Conservation (phyloP, 2,329 filamentous ascomycete species). For the Chaetoscypha palmicola region DNA sequence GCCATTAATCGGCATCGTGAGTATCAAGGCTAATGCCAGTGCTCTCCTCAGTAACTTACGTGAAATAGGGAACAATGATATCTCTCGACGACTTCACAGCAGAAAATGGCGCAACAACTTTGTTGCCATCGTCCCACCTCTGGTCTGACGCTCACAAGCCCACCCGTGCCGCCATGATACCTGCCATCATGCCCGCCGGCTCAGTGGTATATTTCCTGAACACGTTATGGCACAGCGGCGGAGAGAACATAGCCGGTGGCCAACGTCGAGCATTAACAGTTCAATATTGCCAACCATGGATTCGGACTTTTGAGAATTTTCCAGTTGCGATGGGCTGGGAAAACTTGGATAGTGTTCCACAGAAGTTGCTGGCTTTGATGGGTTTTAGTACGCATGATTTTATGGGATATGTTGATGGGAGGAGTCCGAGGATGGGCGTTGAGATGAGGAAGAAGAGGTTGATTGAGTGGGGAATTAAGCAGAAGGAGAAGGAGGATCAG, state of each 20-base stretch:
- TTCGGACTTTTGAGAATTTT: slow-evolving; percentile 34
- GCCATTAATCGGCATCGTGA: slow-evolving; percentile 27
- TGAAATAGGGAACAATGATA: slow-evolving; percentile 27
- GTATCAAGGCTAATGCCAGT: not conserved
- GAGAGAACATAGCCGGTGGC: slow-evolving; percentile 21
- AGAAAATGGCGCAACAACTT: slow-evolving; percentile 27
- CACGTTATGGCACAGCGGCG: slow-evolving; percentile 28
- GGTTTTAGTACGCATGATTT: slow-evolving; percentile 27
- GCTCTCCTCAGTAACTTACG: not conserved
- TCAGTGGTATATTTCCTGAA: slow-evolving; percentile 29
- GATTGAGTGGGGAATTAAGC: slow-evolving; percentile 23
- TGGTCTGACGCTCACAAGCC: slow-evolving; percentile 28
- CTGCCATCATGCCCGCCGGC: slow-evolving; percentile 28
- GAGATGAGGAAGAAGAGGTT: slow-evolving; percentile 29
- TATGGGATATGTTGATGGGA: slow-evolving; percentile 29
- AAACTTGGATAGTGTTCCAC: slow-evolving; percentile 24
- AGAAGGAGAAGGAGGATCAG: slow-evolving; percentile 8
- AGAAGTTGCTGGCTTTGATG: slow-evolving; percentile 23
- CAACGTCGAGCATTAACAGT: slow-evolving; percentile 24
- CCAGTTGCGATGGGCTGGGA: slow-evolving; percentile 32
- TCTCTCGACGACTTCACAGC: slow-evolving; percentile 28
- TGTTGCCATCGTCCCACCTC: slow-evolving; percentile 29
- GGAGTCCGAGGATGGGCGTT: slow-evolving; percentile 23
- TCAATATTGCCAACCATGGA: slow-evolving; percentile 32
- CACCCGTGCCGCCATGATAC: slow-evolving; percentile 22